Percentiles rank a stretch among this genome's conserved stretches.
These are phyloP conservation scores for Syzygium oleosum DNA, from an alignment of 345 rosid species.

Conservation along the genomic window DNA sequence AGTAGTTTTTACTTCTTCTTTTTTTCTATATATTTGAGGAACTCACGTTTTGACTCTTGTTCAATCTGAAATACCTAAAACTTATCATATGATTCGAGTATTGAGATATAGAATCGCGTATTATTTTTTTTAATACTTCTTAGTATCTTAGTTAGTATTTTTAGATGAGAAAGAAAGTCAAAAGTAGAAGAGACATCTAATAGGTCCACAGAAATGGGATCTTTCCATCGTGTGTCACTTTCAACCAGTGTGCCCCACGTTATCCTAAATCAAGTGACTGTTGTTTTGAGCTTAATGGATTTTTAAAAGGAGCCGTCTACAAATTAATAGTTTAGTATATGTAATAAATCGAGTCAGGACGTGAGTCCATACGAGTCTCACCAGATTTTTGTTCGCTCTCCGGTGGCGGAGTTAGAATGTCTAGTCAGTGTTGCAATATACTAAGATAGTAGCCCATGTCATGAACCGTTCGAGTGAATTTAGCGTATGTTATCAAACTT, in stretches of 20 bases:
- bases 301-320: neutral
- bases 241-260: neutral
- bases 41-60: neutral
- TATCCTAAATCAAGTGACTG: neutral
- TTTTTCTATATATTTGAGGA: neutral
- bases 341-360: neutral
- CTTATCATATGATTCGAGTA: neutral
- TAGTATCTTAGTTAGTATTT: neutral
- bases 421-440: neutral
- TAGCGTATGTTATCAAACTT: neutral
- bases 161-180: neutral
- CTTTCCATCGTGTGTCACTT: neutral
- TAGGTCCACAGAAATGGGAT: neutral
- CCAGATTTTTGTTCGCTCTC: neutral
- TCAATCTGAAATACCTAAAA: neutral
- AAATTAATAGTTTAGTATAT: neutral
- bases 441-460: neutral
- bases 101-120: neutral
- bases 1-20: too few relatives aligned
- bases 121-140: neutral
- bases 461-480: neutral
- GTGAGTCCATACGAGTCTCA: neutral
- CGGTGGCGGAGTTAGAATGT: neutral
- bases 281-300: neutral
- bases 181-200: neutral